phyloP scores from a whole-genome alignment of 2,329 filamentous ascomycete species.

The Arthrobotrys conoides region DNA sequence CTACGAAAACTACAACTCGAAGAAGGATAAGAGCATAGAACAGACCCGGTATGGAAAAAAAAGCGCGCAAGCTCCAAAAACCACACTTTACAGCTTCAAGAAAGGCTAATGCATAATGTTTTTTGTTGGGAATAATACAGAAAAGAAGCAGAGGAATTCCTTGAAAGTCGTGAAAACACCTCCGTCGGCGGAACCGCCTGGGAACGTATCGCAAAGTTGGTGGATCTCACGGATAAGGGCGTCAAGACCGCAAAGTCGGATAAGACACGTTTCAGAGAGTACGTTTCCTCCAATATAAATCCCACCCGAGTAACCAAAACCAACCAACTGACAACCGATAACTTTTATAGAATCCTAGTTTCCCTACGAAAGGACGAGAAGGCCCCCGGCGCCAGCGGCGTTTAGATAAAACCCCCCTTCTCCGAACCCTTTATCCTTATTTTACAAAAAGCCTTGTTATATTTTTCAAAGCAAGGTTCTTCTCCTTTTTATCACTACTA shows the following conservation, averaged over 20 bases:
- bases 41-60: constrained; percentile 74
- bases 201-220: constrained; percentile 97
- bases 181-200: constrained; percentile 95
- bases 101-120: neutral
- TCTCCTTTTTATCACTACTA: neutral
- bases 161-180: constrained; percentile 89
- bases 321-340: neutral
- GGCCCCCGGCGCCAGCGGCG: constrained; percentile 77
- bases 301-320: neutral
- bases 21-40: constrained; percentile 92
- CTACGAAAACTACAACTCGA: constrained; percentile 99
- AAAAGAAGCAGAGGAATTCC: constrained; percentile 92
- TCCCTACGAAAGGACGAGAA: constrained; percentile 95
- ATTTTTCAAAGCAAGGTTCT: neutral
- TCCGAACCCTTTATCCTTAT: neutral
- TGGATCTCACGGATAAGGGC: constrained; percentile 97
- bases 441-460: neutral
- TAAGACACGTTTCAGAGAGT: constrained; percentile 95
- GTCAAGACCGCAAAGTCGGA: constrained; percentile 86
- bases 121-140: constrained; percentile 65
- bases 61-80: neutral
- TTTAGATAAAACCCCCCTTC: constrained; percentile 67
- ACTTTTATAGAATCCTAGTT: constrained; percentile 73
- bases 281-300: constrained; percentile 2
- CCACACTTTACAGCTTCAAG: neutral